Evolutionary conservation across 352 stramenopile species (phyloP).

Genomic region (Phytophthora tubulina): DNA sequence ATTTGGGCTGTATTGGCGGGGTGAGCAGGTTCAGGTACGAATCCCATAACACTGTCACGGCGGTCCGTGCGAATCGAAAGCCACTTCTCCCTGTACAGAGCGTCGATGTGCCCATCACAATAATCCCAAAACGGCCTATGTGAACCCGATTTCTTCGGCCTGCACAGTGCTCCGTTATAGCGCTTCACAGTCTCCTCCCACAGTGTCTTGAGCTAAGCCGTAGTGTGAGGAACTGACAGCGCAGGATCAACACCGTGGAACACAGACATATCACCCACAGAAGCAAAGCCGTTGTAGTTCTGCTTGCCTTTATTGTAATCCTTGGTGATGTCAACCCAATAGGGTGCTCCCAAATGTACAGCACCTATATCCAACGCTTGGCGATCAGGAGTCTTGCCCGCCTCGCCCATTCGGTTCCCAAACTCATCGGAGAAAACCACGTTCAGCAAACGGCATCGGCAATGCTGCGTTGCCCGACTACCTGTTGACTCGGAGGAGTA

Average conservation of each 20-base stretch:
- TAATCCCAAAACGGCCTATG: not conserved
- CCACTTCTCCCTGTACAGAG: not conserved
- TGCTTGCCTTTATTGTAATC: not conserved
- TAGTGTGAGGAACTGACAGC: not conserved
- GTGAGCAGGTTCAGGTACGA: not conserved
- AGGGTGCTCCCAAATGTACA: not conserved
- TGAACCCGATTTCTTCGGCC: not conserved
- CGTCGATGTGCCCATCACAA: not conserved
- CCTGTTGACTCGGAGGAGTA: not conserved
- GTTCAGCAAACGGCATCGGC: not conserved
- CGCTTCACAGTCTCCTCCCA: not conserved
- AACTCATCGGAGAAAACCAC: not conserved
- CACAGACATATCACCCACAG: not conserved
- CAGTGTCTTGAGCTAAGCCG: not conserved
- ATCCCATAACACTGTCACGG: not conserved
- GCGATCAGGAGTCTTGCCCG: not conserved
- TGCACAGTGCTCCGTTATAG: not conserved
- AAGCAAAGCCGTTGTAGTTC: not conserved
- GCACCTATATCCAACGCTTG: not conserved
- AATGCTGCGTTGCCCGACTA: not conserved
- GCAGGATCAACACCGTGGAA: not conserved
- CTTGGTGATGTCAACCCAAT: not conserved
- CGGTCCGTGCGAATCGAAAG: not conserved
- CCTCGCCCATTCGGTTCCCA: not conserved
- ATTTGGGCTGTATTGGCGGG: too few relatives aligned